Evolutionary conservation across 768 basidiomycete species (phyloP).

Genomic region (Leccinellum rugosiceps): DNA sequence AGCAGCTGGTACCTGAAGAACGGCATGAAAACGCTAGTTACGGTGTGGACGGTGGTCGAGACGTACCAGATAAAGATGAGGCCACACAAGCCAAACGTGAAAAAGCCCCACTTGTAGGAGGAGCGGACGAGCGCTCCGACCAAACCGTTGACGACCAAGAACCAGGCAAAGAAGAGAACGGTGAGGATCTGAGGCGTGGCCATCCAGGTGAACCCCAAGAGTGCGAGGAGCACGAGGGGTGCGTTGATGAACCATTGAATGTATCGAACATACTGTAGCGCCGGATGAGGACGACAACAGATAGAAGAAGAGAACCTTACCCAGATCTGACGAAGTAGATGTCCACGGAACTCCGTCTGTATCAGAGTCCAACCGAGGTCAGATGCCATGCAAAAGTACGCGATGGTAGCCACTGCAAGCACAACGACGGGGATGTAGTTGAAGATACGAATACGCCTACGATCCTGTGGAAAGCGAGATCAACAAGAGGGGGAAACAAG

Average conservation of each 20-base stretch:
- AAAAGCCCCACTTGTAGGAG: conserved; percentile 56
- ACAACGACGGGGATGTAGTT: conserved; percentile 49
- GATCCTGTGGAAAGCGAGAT: conserved; percentile 21
- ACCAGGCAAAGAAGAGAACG: conserved; percentile 37
- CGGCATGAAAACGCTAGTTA: background rate
- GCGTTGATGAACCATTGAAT: conserved; percentile 58
- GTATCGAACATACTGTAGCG: conserved; percentile 47
- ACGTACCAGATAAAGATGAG: conserved; percentile 50
- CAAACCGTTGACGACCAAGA: conserved; percentile 44
- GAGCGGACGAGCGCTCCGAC: conserved; percentile 50
- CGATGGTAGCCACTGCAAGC: conserved; percentile 41
- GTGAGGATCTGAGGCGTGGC: conserved; percentile 47
- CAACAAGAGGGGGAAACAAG: background rate
- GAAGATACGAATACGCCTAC: conserved; percentile 43
- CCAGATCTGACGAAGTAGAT: conserved; percentile 40
- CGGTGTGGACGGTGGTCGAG: background rate
- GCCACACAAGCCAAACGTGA: conserved; percentile 42
- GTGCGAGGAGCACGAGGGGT: conserved; percentile 45
- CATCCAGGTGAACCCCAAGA: conserved; percentile 46
- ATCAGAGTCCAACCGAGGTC: conserved; percentile 50
- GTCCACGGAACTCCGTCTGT: conserved; percentile 32
- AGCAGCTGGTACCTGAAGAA: conserved; percentile 30
- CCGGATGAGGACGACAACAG: background rate
- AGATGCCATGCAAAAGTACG: conserved; percentile 56
- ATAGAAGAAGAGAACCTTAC: conserved; percentile 23